These are phyloP conservation scores for Trichoderma koningiopsis DNA, from an alignment of 2,329 filamentous ascomycete genomes.

Conservation along the genomic window DNA sequence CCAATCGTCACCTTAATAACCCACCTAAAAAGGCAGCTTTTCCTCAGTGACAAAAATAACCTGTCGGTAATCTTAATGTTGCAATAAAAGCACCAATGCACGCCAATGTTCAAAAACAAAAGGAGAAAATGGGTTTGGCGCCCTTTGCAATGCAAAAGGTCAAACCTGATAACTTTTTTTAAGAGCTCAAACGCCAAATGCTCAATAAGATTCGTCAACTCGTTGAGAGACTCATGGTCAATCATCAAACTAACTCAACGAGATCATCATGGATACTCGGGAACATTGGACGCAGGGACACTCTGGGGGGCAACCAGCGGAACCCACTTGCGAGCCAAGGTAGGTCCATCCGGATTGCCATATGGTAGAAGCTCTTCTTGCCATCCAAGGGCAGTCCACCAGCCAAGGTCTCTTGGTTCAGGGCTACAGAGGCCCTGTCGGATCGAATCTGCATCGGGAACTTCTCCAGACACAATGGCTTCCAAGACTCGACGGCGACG, in stretches of 20 bases:
- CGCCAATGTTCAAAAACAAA: constrained; percentile 14
- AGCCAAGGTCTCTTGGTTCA: constrained; percentile 44
- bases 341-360: constrained; percentile 45
- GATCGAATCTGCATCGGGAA: constrained; percentile 42
- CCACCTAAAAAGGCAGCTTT: constrained; percentile 4
- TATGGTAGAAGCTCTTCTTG: constrained; percentile 46
- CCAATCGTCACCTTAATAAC: background rate
- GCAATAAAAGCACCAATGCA: constrained; percentile 16
- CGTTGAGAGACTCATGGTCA: constrained; percentile 27
- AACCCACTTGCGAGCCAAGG: constrained; percentile 49
- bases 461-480: constrained; percentile 42
- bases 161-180: constrained; percentile 25
- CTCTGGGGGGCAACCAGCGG: constrained; percentile 38
- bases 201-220: constrained; percentile 29
- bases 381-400: constrained; percentile 55
- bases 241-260: constrained; percentile 26
- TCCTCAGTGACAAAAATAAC: constrained; percentile 17
- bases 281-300: constrained; percentile 31
- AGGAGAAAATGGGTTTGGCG: background rate
- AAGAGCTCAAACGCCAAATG: constrained; percentile 29
- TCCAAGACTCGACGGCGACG: constrained; percentile 53
- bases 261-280: constrained; percentile 39
- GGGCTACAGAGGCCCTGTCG: constrained; percentile 42
- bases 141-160: constrained; percentile 16
- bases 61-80: constrained; percentile 2